Evolutionary conservation across 2,329 filamentous ascomycete species (phyloP).

Genomic region (Beauveria sp.): DNA sequence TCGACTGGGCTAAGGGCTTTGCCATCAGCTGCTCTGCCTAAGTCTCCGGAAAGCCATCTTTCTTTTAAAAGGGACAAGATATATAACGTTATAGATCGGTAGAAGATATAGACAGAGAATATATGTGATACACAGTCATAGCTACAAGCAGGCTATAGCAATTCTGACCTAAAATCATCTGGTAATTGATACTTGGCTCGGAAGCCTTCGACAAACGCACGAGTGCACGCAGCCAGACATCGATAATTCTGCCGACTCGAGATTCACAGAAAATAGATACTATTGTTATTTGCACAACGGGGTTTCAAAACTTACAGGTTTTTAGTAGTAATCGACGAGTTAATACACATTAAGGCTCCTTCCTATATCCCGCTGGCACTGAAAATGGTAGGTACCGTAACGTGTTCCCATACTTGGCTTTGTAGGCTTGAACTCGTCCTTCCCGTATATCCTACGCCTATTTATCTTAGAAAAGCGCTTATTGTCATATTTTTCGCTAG

Average conservation of each 20-base stretch:
- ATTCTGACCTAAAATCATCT: background rate
- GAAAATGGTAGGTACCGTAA: too few species aligned
- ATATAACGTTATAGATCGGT: background rate
- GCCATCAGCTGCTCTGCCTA: background rate
- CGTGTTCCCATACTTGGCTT: too few species aligned
- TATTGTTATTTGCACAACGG: too few species aligned
- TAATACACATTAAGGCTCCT: too few species aligned
- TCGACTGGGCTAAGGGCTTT: conserved; percentile 2
- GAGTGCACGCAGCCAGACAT: background rate
- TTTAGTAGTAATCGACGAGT: too few species aligned
- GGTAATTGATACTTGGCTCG: background rate
- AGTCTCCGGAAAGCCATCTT: background rate
- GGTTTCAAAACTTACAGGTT: background rate
- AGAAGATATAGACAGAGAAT: background rate
- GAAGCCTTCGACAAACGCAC: background rate
- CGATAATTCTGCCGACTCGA: background rate
- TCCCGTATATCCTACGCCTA: too few species aligned
- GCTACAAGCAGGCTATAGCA: background rate
- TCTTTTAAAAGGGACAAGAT: background rate
- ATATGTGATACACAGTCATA: background rate
- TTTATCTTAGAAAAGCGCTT: too few species aligned
- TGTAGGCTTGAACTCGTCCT: too few species aligned
- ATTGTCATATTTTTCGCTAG: too few species aligned
- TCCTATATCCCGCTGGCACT: too few species aligned
- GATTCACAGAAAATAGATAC: background rate